Conservation (phyloP, 1,284 basidiomycete species). For the Ceratobasidium sp. region DNA sequence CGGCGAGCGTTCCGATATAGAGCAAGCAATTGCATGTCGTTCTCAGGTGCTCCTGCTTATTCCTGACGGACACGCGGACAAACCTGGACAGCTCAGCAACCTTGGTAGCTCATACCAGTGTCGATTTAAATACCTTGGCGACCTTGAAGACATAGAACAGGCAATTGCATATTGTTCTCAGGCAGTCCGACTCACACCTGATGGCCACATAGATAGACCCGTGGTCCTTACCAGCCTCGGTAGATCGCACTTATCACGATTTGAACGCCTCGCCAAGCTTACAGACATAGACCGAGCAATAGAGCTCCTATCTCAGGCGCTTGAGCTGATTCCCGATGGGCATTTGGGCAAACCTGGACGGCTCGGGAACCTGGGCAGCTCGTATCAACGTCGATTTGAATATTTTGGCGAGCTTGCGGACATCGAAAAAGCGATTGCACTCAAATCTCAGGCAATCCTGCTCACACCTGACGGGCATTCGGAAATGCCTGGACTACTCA, state of each 20-base stretch:
- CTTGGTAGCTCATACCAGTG: conserved; percentile 1
- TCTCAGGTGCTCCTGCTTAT: conserved; percentile 1
- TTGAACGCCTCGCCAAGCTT: not conserved
- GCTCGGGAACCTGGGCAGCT: not conserved
- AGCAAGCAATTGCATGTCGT: conserved; percentile 2
- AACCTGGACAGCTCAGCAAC: not conserved
- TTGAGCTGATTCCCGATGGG: not conserved
- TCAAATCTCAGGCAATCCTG: not conserved
- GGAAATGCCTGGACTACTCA: not conserved
- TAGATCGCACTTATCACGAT: not conserved
- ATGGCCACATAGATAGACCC: not conserved
- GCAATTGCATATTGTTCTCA: not conserved
- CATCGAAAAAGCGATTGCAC: not conserved
- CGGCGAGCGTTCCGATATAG: not conserved
- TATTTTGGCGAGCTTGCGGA: not conserved
- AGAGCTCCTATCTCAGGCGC: not conserved
- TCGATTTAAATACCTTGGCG: not conserved
- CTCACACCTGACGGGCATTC: not conserved
- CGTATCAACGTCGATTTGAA: not conserved
- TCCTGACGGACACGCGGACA: conserved; percentile 7
- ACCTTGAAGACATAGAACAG: not conserved
- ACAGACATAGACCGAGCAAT: not conserved
- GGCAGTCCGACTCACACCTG: not conserved
- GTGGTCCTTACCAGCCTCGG: not conserved
- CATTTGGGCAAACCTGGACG: not conserved